Conservation (phyloP, 1,139 yeast species). For the Suhomyces kunorum region DNA sequence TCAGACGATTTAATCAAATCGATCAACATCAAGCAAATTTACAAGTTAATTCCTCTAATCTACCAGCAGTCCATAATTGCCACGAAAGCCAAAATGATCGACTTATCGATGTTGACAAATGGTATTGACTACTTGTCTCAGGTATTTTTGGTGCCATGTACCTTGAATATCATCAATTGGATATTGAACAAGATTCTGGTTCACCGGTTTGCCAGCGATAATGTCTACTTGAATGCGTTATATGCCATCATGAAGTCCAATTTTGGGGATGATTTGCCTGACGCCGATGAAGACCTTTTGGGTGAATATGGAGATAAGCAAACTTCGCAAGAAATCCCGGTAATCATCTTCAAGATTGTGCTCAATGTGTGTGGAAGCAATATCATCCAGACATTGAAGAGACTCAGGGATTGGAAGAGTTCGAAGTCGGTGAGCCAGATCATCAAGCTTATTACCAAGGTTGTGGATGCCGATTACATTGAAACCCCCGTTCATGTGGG, state of each 20-base stretch:
- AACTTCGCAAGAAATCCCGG: conserved; percentile 18
- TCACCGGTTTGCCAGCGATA: conserved; percentile 11
- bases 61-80: conserved; percentile 75
- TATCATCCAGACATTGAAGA: conserved; percentile 21
- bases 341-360: conserved; percentile 28
- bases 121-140: conserved; percentile 51
- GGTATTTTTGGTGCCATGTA: conserved; percentile 43
- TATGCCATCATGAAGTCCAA: conserved; percentile 29
- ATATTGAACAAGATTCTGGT: conserved; percentile 16
- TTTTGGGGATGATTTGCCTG: conserved; percentile 11
- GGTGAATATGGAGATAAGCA: conserved; percentile 10
- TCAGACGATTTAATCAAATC: conserved; percentile 78
- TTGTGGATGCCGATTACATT: conserved; percentile 17
- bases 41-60: conserved; percentile 68
- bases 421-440: conserved; percentile 21
- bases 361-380: conserved; percentile 26
- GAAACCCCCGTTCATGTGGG: conserved; percentile 5
- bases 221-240: conserved; percentile 21
- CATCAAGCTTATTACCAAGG: conserved; percentile 15
- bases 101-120: conserved; percentile 33
- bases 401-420: conserved; percentile 18
- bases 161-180: conserved; percentile 41
- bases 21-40: conserved; percentile 67
- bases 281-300: conserved; percentile 14
- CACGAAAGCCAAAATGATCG: conserved; percentile 52